Evolutionary conservation across 305 asterid genomes (phyloP), one percentile per base, ranked within the genome.

Genomic region (Ilex paraguariensis): DNA sequence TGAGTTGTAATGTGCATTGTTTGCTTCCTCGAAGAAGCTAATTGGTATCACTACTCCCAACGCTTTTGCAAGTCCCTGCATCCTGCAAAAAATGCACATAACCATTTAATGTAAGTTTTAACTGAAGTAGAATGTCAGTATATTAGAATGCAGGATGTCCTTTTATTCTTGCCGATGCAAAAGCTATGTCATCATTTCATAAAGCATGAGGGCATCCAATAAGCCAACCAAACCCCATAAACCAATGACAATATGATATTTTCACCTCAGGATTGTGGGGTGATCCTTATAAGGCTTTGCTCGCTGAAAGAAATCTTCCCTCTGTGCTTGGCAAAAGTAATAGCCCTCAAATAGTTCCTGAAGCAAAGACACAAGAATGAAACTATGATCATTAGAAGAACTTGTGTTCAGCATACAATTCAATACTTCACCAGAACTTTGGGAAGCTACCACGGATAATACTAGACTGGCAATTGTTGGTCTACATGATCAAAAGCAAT

Each of bases 251-350:
- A 36, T 4, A 36, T 36, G 42, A 21, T 56, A 54, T 57, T 64
- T 67, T 75, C 74, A 85, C 97, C 95, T 88, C 66, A 66, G 68
- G 62, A 88, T 79, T 17, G 96, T 90, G 16, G 97, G 99, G 79
- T 94, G 96, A 57, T 73, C 96, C 65, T 75, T 76, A 61, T 78
- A 88, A 64, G 99, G 97, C 71, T 87, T 87, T 61, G 99, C 96
- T 68, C 84, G 80, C 68, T 67, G 85, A 73, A 94, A 78, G 81
- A 74, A 94, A 57, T 88, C 96, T 77, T 78, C 96, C 72, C 83
- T 80, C 76, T 93, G 99, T 17, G 99, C 99, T 88, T 93, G 99
- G 74, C 97, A 93, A 71, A 90, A 90, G 84, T 90, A 93, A 76
- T 86, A 86, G 54, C 95, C 97, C 78, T 93, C 99, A 61, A 93